A percentile compares a stretch with the other conserved stretches of the same genome.
phyloP scores from a whole-genome alignment of 345 rosid genomes.

The Sonneratia caseolaris region DNA sequence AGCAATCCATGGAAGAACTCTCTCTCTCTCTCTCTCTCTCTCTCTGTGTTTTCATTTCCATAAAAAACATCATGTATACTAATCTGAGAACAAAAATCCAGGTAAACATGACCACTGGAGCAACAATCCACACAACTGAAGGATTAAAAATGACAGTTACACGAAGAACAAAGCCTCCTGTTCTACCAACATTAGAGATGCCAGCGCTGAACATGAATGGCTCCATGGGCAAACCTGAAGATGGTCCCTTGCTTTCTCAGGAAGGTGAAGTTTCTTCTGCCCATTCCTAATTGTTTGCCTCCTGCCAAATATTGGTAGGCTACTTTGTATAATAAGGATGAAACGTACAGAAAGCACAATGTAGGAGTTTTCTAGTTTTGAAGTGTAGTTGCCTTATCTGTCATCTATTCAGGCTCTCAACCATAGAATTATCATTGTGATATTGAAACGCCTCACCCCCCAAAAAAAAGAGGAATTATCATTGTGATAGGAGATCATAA shows the following conservation, averaged over 20 bases:
- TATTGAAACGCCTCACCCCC: too few relatives aligned
- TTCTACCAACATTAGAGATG: slow-evolving; percentile 30
- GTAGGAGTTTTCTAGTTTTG: background rate
- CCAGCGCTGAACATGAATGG: slow-evolving; percentile 25
- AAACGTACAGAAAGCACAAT: background rate
- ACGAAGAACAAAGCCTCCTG: slow-evolving; percentile 40
- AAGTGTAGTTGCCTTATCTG: background rate
- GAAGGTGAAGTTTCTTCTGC: slow-evolving; percentile 51
- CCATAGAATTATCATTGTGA: background rate
- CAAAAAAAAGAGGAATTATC: background rate
- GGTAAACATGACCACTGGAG: slow-evolving; percentile 92
- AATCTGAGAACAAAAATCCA: slow-evolving; percentile 16
- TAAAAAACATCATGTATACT: background rate
- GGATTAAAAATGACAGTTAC: slow-evolving; percentile 69
- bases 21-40: background rate
- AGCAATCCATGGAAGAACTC: background rate
- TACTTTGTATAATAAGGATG: background rate
- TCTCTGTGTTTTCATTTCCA: background rate
- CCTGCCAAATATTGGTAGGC: background rate
- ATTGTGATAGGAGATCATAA: background rate
- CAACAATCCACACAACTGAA: slow-evolving; percentile 86
- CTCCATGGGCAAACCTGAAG: slow-evolving; percentile 10
- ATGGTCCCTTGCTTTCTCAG: slow-evolving; percentile 16
- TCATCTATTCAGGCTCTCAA: background rate
- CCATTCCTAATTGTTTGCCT: background rate